Evolutionary conservation across 129 eudicot genomes (phyloP), one percentile per base, ranked within the genome.

Genomic region (Centaurea solstitialis): DNA sequence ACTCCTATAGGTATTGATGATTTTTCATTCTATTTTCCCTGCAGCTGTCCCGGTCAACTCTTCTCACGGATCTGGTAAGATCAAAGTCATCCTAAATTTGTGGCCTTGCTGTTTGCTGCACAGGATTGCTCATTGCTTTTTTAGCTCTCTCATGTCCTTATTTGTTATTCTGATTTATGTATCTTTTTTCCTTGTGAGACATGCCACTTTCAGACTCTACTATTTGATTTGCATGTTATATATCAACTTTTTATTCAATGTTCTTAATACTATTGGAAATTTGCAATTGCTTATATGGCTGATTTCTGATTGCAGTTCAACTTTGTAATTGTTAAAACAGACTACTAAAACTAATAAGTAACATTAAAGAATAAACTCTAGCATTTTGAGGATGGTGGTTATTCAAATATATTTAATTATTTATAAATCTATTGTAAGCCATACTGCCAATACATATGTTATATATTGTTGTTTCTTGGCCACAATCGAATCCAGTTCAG

Each of bases 21-120:
- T 9, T 7, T 50, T 50, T 50, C 20, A 0, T 50, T 15, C 62
- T 17, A 15, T 50, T 50, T 20, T 18, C 33, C 43, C 3, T 80
- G 53, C 95, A 91, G 97, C 97, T 94, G 11, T 90, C 95, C 0
- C 85, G 97, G 10, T 86, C 93, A 76, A 88, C 98, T 33, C 92
- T 91, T 81, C 86, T 93, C 4, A 76, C 83, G 24, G 93, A 91
- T 68, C 80, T 91, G 91, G 98, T 93, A 89, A 82, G 90, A 38
- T 76, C 40, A 13, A 28, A 23, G 59, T 13, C 6, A 24, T 17
- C 28, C 12, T 57, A 62, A 45, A 8, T 28, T 38, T 33, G 66
- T 71, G 50, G 23, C 21, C 35, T 40, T 28, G 4, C 21, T 23
- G 3, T 68, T 62, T 6, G 30, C 22, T 73, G 30, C 37, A 26